Evolutionary conservation across 176 grass and related monocot species (phyloP).

Genomic region (Paspalum vaginatum): DNA sequence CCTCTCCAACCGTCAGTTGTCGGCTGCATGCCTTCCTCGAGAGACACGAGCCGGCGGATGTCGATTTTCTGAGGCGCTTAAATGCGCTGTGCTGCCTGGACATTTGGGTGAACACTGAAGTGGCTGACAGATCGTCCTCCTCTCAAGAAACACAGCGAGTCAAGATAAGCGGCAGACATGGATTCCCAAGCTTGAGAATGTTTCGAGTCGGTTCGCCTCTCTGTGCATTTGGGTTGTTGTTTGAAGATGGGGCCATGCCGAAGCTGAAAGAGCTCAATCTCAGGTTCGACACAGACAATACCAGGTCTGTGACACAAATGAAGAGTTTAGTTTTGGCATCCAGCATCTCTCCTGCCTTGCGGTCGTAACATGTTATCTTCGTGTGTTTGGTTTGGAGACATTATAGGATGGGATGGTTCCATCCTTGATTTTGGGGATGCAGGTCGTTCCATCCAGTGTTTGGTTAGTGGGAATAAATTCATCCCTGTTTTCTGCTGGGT

Average conservation of each 20-base stretch:
- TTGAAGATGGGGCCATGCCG: not conserved
- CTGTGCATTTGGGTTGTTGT: not conserved
- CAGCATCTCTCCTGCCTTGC: not conserved
- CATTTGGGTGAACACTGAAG: no score
- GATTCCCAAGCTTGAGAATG: not conserved
- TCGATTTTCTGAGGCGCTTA: not conserved
- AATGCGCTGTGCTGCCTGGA: not conserved
- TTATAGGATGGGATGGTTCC: no score
- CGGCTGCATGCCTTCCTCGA: no score
- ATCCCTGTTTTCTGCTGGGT: no score
- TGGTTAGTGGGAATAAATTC: no score
- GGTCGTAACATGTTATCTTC: not conserved
- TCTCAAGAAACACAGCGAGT: not conserved
- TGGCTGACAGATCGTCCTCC: not conserved
- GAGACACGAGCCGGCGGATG: not conserved
- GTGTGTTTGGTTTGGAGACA: no score
- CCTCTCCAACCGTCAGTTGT: no score
- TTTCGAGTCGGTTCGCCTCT: not conserved
- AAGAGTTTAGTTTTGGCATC: not conserved
- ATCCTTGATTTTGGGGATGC: no score
- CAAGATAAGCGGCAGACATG: not conserved
- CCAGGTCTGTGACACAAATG: not conserved
- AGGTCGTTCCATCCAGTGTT: no score
- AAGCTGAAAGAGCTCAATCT: not conserved
- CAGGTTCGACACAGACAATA: rapidly evolving